phyloP scores from a whole-genome alignment of 2,329 filamentous ascomycete genomes.

The Nothomitra cinnamomea region DNA sequence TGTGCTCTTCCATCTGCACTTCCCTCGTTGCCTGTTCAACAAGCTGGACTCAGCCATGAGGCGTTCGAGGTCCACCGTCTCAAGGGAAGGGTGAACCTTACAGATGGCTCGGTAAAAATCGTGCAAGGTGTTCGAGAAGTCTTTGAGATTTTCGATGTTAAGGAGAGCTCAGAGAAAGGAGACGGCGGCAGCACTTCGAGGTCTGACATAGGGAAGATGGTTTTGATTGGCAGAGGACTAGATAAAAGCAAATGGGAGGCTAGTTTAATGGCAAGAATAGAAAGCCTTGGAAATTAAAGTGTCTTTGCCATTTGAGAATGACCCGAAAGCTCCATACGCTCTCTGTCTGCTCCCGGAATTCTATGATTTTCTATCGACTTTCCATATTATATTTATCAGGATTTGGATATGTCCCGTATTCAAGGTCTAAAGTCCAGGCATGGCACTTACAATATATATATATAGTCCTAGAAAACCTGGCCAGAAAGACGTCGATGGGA shows the following conservation, averaged over 20 bases:
- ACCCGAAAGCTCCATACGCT: too few species aligned
- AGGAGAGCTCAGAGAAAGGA: constrained; percentile 1
- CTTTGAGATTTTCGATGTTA: constrained; percentile 68
- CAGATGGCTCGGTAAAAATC: constrained; percentile 50
- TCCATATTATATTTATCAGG: too few species aligned
- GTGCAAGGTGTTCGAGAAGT: constrained; percentile 86
- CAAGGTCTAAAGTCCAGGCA: too few species aligned
- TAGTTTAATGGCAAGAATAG: neutral
- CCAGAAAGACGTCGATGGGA: too few species aligned
- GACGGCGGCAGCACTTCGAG: neutral
- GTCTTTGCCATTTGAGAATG: neutral
- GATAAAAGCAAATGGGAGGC: neutral
- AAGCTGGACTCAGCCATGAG: constrained; percentile 12
- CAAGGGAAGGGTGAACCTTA: constrained; percentile 60
- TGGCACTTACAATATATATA: too few species aligned
- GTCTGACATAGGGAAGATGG: constrained; percentile 3
- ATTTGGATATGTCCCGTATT: too few species aligned
- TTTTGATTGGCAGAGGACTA: constrained; percentile 4
- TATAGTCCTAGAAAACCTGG: too few species aligned
- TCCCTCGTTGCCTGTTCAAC: neutral
- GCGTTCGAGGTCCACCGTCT: constrained; percentile 70
- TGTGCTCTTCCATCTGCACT: constrained; percentile 33
- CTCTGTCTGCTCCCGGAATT: too few species aligned
- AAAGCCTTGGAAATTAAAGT: too few species aligned
- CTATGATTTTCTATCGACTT: too few species aligned